Conservation (phyloP, 208 protist genomes). For the Crithidia brevicula region DNA sequence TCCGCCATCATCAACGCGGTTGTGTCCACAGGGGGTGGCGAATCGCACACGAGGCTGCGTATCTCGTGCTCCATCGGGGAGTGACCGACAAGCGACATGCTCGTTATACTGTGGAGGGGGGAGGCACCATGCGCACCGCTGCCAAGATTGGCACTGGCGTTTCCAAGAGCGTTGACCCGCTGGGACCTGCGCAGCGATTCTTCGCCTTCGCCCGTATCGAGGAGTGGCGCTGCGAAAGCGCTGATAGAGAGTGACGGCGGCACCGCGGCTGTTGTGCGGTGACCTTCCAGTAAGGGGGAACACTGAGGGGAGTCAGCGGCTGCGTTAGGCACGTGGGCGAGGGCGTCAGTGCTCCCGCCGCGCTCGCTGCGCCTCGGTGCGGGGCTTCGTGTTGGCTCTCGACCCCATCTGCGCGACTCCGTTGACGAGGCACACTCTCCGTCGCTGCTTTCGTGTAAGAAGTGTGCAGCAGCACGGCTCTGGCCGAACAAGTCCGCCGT, state of each 20-base stretch:
- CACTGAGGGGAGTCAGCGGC: too few relatives aligned
- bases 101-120: not conserved
- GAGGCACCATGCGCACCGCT: not conserved
- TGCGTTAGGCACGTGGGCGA: too few relatives aligned
- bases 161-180: not conserved
- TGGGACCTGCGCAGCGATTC: not conserved
- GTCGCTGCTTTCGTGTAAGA: not conserved
- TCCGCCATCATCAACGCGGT: slow-evolving; percentile 1
- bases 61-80: not conserved
- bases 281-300: too few relatives aligned
- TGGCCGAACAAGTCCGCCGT: not conserved
- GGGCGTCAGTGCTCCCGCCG: not conserved
- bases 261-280: not conserved
- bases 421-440: not conserved
- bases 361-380: not conserved
- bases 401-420: not conserved
- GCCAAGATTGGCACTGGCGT: not conserved
- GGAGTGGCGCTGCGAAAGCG: not conserved
- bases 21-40: slow-evolving; percentile 5
- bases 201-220: too few relatives aligned
- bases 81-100: not conserved
- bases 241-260: not conserved
- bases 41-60: not conserved
- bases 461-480: not conserved
- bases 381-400: slow-evolving; percentile 5